Percentiles rank a stretch among this genome's conserved stretches.
These are phyloP conservation scores for Aspergillus sp. DNA, from an alignment of 2,329 filamentous ascomycete species.

Conservation along the genomic window DNA sequence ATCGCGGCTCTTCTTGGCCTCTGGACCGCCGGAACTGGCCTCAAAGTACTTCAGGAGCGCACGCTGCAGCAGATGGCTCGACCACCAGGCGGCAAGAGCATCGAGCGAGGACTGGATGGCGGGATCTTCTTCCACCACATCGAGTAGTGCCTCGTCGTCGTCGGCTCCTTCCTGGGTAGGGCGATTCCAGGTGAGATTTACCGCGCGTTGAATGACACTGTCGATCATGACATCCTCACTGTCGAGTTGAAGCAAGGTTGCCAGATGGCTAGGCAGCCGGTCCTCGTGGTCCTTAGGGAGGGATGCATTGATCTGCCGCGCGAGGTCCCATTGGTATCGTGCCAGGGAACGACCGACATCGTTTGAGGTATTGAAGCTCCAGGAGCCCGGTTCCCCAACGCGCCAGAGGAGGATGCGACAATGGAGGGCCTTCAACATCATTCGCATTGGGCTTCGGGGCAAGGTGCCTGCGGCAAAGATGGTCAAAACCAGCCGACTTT, in stretches of 20 bases:
- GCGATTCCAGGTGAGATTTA: constrained; percentile 86
- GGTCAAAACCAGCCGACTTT: constrained; percentile 79
- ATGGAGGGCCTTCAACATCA: constrained; percentile 92
- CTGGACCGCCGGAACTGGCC: constrained; percentile 48
- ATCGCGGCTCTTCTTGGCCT: constrained; percentile 40
- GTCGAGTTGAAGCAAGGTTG: constrained; percentile 71
- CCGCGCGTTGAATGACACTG: constrained; percentile 76
- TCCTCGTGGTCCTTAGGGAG: constrained; percentile 58
- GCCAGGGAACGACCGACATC: constrained; percentile 71
- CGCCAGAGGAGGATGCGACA: constrained; percentile 88
- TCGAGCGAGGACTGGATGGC: constrained; percentile 85
- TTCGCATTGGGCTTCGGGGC: constrained; percentile 73
- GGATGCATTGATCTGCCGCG: constrained; percentile 58
- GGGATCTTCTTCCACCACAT: constrained; percentile 79
- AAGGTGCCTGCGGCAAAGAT: constrained; percentile 85
- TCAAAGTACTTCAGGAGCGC: constrained; percentile 65
- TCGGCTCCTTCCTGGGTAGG: constrained; percentile 67
- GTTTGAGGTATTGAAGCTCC: constrained; percentile 64
- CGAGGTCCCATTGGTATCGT: constrained; percentile 76
- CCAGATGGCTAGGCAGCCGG: constrained; percentile 72
- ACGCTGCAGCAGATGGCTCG: constrained; percentile 69
- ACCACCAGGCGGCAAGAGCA: constrained; percentile 89
- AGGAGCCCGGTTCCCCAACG: constrained; percentile 63
- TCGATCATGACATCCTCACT: constrained; percentile 79
- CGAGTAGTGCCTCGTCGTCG: constrained; percentile 69